phyloP scores from a whole-genome alignment of 192 early-diverging fungal genomes.

The Coemansia sp. region DNA sequence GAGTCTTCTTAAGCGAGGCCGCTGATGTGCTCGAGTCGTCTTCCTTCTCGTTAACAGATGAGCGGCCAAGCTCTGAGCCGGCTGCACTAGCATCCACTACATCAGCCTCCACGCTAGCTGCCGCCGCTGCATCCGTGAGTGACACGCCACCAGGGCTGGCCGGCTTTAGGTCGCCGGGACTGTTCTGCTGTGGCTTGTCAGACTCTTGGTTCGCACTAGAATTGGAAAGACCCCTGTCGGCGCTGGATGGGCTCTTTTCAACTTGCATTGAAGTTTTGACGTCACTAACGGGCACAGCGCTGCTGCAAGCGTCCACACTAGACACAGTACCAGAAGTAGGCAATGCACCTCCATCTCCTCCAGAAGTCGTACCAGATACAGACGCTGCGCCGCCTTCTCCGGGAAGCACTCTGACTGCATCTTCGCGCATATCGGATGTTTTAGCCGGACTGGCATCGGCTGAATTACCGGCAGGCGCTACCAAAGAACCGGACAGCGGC shows the following conservation, averaged over 20 bases:
- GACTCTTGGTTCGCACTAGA: background rate
- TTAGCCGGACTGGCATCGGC: background rate
- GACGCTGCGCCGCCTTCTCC: background rate
- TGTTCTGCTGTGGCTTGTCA: background rate
- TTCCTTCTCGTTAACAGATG: background rate
- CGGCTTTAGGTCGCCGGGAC: background rate
- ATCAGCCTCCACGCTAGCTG: background rate
- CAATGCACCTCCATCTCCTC: background rate
- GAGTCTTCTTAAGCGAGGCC: constrained; percentile 8
- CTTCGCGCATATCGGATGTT: background rate
- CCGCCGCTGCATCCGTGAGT: background rate
- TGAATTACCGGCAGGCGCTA: background rate
- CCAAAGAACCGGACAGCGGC: background rate
- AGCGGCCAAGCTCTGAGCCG: background rate
- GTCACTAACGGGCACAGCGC: background rate
- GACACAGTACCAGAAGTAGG: background rate
- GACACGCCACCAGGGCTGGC: background rate
- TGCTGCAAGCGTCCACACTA: background rate
- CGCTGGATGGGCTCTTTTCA: background rate
- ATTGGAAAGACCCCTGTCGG: background rate
- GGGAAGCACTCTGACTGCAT: background rate
- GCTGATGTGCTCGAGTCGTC: background rate
- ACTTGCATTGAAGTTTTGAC: background rate
- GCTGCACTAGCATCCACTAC: background rate
- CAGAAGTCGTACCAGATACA: background rate